Evolutionary conservation across 305 asterid species (phyloP).

Genomic region (Plantago coronopus): DNA sequence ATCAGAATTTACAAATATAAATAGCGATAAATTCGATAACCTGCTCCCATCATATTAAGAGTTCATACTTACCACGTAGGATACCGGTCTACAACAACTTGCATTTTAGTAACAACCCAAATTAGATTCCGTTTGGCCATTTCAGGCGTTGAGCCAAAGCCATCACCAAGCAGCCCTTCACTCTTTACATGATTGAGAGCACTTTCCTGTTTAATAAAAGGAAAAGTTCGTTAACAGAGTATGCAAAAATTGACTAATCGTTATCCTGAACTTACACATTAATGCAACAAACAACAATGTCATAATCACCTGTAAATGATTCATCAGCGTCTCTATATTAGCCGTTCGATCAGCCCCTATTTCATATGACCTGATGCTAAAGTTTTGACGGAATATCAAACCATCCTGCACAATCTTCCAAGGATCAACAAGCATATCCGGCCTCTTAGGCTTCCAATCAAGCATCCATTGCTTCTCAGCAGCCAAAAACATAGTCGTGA

Average conservation of each 20-base stretch:
- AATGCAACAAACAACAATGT: not conserved
- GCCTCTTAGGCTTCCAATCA: constrained; percentile 91
- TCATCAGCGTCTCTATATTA: constrained; percentile 87
- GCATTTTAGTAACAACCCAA: constrained; percentile 97
- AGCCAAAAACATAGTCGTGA: constrained; percentile 89
- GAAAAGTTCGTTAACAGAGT: constrained; percentile 25
- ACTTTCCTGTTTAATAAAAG: constrained; percentile 58
- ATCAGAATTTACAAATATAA: constrained; percentile 9
- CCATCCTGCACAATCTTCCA: constrained; percentile 91
- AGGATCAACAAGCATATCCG: constrained; percentile 76
- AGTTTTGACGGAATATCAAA: constrained; percentile 79
- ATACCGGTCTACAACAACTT: constrained; percentile 81
- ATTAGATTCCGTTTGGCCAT: constrained; percentile 83
- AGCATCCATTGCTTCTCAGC: constrained; percentile 99
- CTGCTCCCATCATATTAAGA: not conserved
- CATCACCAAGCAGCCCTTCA: constrained; percentile 83
- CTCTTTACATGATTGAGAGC: constrained; percentile 88
- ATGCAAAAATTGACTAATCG: not conserved
- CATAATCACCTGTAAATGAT: constrained; percentile 78
- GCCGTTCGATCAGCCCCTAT: constrained; percentile 96
- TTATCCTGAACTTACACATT: not conserved
- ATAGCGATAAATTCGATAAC: not conserved
- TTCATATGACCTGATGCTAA: constrained; percentile 93
- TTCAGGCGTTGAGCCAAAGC: constrained; percentile 97
- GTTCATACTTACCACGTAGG: constrained; percentile 74